A percentile compares a stretch with the other conserved stretches of the same genome.
These are phyloP conservation scores for Candida adriatica DNA, from an alignment of 805 yeast species.

Conservation along the genomic window DNA sequence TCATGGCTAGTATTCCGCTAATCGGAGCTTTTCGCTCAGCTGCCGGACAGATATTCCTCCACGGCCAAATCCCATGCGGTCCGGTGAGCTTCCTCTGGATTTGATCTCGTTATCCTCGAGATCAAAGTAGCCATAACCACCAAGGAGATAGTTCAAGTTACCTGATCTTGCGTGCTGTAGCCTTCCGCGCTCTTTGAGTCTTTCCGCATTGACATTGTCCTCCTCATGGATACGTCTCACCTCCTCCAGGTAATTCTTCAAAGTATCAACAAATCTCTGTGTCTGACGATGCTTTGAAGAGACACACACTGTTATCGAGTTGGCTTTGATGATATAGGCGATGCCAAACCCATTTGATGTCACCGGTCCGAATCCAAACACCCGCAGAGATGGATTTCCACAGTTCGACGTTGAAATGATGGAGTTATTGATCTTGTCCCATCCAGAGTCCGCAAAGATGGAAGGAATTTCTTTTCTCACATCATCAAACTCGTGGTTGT, in stretches of 20 bases:
- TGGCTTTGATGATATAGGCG: slow-evolving; percentile 80
- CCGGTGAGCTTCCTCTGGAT: slow-evolving; percentile 31
- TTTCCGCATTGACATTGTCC: slow-evolving; percentile 13
- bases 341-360: slow-evolving; percentile 89
- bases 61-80: slow-evolving; percentile 18
- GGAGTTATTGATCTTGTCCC: slow-evolving; percentile 80
- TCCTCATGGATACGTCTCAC: slow-evolving; percentile 42
- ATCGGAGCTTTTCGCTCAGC: slow-evolving; percentile 23
- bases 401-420: slow-evolving; percentile 82
- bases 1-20: slow-evolving; percentile 26
- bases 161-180: slow-evolving; percentile 25
- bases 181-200: slow-evolving; percentile 23
- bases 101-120: slow-evolving; percentile 55
- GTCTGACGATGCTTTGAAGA: slow-evolving; percentile 90
- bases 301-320: slow-evolving; percentile 72
- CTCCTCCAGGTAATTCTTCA: slow-evolving; percentile 55
- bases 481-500: slow-evolving; percentile 6
- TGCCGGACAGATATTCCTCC: slow-evolving; percentile 21
- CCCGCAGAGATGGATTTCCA: slow-evolving; percentile 82
- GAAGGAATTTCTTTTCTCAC: slow-evolving; percentile 46
- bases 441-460: slow-evolving; percentile 78
- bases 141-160: slow-evolving; percentile 40
- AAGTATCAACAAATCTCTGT: slow-evolving; percentile 62
- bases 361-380: slow-evolving; percentile 91
- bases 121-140: slow-evolving; percentile 87